These are phyloP conservation scores for Lathyrus aphaca DNA, from an alignment of 306 rosid species.

Conservation along the genomic window DNA sequence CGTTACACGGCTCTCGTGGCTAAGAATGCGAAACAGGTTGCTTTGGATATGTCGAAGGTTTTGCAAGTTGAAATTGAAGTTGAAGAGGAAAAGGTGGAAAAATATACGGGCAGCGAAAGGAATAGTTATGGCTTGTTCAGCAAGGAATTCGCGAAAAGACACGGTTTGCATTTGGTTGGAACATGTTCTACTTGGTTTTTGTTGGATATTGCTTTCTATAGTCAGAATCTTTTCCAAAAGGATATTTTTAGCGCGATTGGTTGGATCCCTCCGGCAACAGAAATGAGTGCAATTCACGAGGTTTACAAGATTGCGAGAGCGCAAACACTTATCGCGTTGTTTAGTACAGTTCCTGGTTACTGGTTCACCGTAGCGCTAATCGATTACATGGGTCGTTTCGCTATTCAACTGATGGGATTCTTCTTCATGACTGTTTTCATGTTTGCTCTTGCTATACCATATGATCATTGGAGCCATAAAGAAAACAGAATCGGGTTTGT, in stretches of 20 bases:
- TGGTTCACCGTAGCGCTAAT: conserved; percentile 76
- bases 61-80: conserved; percentile 57
- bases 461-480: conserved; percentile 64
- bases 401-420: conserved; percentile 77
- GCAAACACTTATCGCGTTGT: conserved; percentile 71
- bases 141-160: conserved; percentile 52
- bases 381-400: conserved; percentile 67
- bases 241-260: conserved; percentile 71
- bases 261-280: conserved; percentile 62
- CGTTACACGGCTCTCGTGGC: conserved; percentile 80
- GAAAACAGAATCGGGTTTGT: conserved; percentile 58
- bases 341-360: conserved; percentile 82
- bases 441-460: conserved; percentile 81
- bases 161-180: conserved; percentile 67
- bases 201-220: conserved; percentile 74
- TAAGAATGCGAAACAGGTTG: conserved; percentile 61
- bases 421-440: conserved; percentile 90
- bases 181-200: conserved; percentile 72
- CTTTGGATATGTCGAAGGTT: conserved; percentile 72
- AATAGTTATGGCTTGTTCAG: conserved; percentile 60
- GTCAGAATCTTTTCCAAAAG: conserved; percentile 83
- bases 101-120: not conserved
- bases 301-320: conserved; percentile 68
- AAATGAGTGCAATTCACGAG: conserved; percentile 73
- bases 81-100: conserved; percentile 50